These are phyloP conservation scores for Talaromyces albobiverticillius DNA, from an alignment of 2,329 filamentous ascomycete genomes.

Conservation along the genomic window DNA sequence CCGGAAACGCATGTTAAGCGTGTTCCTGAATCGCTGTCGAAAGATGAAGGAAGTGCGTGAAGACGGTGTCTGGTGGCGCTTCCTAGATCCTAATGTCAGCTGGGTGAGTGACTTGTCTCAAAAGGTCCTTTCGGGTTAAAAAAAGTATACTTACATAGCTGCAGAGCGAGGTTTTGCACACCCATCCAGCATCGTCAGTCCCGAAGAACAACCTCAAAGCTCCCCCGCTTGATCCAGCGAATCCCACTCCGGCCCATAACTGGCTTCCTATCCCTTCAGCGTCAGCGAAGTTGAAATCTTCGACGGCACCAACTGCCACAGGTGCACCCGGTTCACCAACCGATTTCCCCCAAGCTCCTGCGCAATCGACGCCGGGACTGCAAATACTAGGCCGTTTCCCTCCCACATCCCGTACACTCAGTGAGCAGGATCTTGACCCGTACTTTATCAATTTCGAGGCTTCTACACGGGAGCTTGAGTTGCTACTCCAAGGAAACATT, in stretches of 20 bases:
- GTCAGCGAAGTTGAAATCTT: constrained; percentile 77
- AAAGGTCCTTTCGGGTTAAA: background rate
- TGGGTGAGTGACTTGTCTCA: constrained; percentile 64
- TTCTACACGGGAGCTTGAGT: constrained; percentile 86
- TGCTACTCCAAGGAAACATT: constrained; percentile 84
- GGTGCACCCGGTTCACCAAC: constrained; percentile 56
- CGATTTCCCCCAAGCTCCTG: constrained; percentile 34
- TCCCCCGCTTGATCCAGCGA: constrained; percentile 92
- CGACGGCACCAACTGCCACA: constrained; percentile 40
- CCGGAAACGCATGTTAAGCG: constrained; percentile 92
- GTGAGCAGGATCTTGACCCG: constrained; percentile 87
- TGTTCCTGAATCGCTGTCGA: constrained; percentile 91
- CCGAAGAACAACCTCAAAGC: constrained; percentile 93
- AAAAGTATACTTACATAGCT: constrained; percentile 24
- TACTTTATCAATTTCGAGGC: constrained; percentile 94
- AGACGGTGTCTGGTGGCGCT: constrained; percentile 96
- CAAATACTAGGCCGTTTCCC: constrained; percentile 79
- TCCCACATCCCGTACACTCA: constrained; percentile 69
- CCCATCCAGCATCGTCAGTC: constrained; percentile 83
- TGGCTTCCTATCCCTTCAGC: constrained; percentile 82
- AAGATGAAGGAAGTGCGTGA: constrained; percentile 88
- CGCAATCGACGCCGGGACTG: constrained; percentile 41
- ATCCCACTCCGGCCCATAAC: constrained; percentile 79
- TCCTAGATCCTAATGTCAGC: constrained; percentile 95
- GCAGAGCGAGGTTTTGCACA: constrained; percentile 90